A percentile compares a stretch with the other conserved stretches of the same genome.
Conservation (phyloP, 768 basidiomycete genomes). For the Hericium alpestre region DNA sequence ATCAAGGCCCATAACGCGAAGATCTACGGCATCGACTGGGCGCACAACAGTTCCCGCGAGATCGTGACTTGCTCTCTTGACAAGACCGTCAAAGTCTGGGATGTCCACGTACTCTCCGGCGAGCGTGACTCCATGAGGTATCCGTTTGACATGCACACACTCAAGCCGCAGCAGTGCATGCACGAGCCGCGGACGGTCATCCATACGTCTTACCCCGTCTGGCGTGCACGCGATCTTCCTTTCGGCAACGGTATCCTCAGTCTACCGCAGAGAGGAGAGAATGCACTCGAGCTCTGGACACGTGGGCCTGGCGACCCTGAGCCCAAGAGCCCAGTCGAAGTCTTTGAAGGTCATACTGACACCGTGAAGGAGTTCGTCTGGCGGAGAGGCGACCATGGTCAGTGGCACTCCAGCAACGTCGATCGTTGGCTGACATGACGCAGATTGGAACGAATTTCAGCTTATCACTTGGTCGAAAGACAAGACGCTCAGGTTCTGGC, state of each 20-base stretch:
- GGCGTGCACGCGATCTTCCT: slow-evolving; percentile 86
- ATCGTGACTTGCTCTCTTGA: slow-evolving; percentile 93
- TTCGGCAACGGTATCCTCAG: slow-evolving; percentile 85
- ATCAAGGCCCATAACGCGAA: slow-evolving; percentile 81
- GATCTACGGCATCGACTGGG: slow-evolving; percentile 98
- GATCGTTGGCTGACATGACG: neutral
- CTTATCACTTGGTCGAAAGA: slow-evolving; percentile 83
- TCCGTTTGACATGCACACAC: slow-evolving; percentile 2
- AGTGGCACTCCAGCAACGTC: slow-evolving; percentile 5
- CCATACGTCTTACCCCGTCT: slow-evolving; percentile 78
- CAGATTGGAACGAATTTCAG: slow-evolving; percentile 42
- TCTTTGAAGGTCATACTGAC: slow-evolving; percentile 82
- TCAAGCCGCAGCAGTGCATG: slow-evolving; percentile 7
- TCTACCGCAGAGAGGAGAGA: slow-evolving; percentile 80
- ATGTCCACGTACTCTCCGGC: slow-evolving; percentile 30
- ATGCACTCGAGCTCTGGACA: slow-evolving; percentile 75
- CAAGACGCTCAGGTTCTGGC: slow-evolving; percentile 85
- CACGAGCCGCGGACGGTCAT: slow-evolving; percentile 42
- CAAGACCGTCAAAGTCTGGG: slow-evolving; percentile 86
- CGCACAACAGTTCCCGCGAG: slow-evolving; percentile 59
- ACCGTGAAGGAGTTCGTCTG: slow-evolving; percentile 98
- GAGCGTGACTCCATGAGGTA: neutral
- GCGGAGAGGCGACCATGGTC: slow-evolving; percentile 59
- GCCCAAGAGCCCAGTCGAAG: slow-evolving; percentile 45
- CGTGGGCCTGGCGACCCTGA: slow-evolving; percentile 19